phyloP scores from a whole-genome alignment of 225 moss, liverwort and hornwort genomes.

The Bryoerythrophyllum caledonicum region DNA sequence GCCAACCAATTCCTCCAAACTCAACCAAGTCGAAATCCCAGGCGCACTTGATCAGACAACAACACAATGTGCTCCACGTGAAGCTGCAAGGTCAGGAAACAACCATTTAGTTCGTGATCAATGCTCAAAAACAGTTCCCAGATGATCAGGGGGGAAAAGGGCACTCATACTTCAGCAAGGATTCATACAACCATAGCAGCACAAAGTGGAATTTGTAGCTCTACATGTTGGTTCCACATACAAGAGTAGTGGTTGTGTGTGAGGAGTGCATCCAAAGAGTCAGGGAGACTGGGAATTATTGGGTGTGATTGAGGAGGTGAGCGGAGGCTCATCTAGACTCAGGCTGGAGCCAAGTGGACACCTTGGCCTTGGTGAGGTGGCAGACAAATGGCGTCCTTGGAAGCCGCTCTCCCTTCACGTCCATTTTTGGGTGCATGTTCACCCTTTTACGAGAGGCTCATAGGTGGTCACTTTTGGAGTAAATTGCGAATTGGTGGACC shows the following conservation, averaged over 20 bases:
- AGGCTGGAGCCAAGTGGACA: conserved; percentile 21
- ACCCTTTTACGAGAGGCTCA: too few relatives aligned
- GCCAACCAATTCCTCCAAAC: background rate
- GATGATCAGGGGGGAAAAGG: background rate
- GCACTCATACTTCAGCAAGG: background rate
- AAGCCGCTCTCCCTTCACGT: too few relatives aligned
- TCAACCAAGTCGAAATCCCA: background rate
- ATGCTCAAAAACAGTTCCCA: background rate
- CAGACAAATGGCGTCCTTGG: conserved; percentile 7
- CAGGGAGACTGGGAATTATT: background rate
- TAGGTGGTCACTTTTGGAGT: too few relatives aligned
- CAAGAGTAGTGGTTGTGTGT: background rate
- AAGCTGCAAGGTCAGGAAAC: background rate
- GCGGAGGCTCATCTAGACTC: background rate
- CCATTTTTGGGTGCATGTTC: too few relatives aligned
- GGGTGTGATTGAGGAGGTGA: background rate
- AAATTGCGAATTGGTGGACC: too few relatives aligned
- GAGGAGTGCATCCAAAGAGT: background rate
- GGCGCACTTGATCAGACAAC: background rate
- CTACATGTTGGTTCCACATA: too few relatives aligned
- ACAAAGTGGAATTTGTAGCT: too few relatives aligned
- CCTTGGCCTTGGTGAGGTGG: background rate
- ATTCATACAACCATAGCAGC: too few relatives aligned
- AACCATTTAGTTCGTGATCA: background rate
- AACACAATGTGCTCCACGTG: background rate